These are phyloP conservation scores for Citrus trifoliata DNA, from an alignment of 345 rosid genomes.

Conservation along the genomic window DNA sequence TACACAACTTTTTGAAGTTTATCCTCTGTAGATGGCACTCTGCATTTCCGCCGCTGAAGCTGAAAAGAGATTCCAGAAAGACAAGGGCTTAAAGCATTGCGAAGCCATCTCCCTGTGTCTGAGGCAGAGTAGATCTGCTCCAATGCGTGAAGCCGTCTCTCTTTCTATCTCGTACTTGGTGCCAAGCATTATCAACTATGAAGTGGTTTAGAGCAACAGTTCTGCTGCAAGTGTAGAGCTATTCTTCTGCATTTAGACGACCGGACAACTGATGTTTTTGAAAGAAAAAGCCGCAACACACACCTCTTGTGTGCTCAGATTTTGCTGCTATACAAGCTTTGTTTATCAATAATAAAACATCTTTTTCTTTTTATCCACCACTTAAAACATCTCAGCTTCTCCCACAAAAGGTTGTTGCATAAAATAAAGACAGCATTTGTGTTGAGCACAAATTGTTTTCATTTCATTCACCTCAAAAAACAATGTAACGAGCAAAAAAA, in stretches of 20 bases:
- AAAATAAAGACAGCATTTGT: background rate
- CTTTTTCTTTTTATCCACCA: too few species aligned
- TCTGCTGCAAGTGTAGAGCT: background rate
- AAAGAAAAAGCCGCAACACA: background rate
- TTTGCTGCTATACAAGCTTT: background rate
- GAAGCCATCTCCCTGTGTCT: too few species aligned
- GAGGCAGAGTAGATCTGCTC: background rate
- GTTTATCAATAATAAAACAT: too few species aligned
- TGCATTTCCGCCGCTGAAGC: background rate
- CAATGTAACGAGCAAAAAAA: too few species aligned
- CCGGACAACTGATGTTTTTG: too few species aligned
- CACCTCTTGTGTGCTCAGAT: slow-evolving; percentile 16
- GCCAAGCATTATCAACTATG: background rate
- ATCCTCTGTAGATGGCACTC: background rate
- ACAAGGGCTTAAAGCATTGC: too few species aligned
- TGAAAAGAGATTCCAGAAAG: too few species aligned
- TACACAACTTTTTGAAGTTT: background rate
- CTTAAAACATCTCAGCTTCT: background rate
- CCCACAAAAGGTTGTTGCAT: background rate
- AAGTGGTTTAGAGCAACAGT: background rate
- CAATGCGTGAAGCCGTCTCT: background rate
- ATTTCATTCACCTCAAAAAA: too few species aligned
- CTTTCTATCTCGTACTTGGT: background rate
- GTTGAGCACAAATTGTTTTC: too few species aligned
- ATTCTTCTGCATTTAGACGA: too few species aligned